Percentiles rank a stretch among this genome's conserved stretches.
These are phyloP conservation scores for Spathaspora sp. DNA, from an alignment of 805 yeast species.

Conservation along the genomic window DNA sequence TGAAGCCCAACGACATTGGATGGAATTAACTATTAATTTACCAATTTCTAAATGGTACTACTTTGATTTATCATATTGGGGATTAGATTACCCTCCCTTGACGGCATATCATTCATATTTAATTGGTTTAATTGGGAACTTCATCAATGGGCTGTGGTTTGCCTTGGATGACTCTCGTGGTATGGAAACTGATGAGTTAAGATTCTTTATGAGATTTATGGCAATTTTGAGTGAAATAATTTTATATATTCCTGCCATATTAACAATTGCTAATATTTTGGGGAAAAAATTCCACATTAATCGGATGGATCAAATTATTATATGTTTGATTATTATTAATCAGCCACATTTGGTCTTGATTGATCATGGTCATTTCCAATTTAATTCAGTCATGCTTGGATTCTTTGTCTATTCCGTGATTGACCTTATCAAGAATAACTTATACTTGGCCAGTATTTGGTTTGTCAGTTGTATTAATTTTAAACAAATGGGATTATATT, in stretches of 20 bases:
- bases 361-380: constrained; percentile 98
- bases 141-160: constrained; percentile 73
- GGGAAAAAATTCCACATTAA: constrained; percentile 55
- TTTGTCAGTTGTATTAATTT: constrained; percentile 77
- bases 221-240: constrained; percentile 72
- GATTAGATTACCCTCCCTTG: constrained; percentile 93
- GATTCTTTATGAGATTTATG: constrained; percentile 81
- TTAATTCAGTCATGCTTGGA: constrained; percentile 92
- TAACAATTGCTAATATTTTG: constrained; percentile 65
- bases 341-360: constrained; percentile 81
- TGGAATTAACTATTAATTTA: constrained; percentile 79
- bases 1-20: constrained; percentile 98
- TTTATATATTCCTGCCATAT: constrained; percentile 76
- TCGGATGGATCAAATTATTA: constrained; percentile 72
- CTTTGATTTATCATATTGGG: constrained; percentile 91
- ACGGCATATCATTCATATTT: constrained; percentile 91
- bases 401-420: constrained; percentile 65
- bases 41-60: constrained; percentile 82
- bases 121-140: constrained; percentile 67
- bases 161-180: constrained; percentile 72
- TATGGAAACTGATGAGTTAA: constrained; percentile 59
- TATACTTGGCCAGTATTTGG: constrained; percentile 66
- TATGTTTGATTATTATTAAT: constrained; percentile 73
- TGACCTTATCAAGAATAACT: constrained; percentile 60
- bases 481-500: constrained; percentile 95